Base-by-base conservation (phyloP, 2,329 filamentous ascomycete species). In the Xylaria polymorpha region DNA sequence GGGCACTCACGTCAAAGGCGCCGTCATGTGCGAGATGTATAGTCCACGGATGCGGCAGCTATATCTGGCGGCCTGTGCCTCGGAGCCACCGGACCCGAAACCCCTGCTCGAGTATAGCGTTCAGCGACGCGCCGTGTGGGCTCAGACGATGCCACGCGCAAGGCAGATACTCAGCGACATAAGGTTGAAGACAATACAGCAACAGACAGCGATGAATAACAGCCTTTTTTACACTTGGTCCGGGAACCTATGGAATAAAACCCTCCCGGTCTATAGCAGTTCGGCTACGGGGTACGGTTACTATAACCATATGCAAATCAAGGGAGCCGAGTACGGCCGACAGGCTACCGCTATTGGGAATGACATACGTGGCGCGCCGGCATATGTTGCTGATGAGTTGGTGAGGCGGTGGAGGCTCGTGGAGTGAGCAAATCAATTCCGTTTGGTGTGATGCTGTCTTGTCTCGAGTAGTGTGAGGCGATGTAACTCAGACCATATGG, bases 11-110 rank as follows among this genome's bases (percentile, higher is more conserved):
- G 53, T 64, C 35, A 18, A 35, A 39, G 53, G 37, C 18, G 15
- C 18, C 25, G 41, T 68, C 58, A 71, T 71, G 68, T 71, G 68
- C 25, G 65, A 68, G 51, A 71, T 71, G 68, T 71, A 71, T 22
- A 71, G 68, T 25, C 53, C 41, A 14, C 66, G 66, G 3, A 71
- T 71, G 68, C 62, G 66, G 6, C 48, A 59, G 15, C 39, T 66
- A 14, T 70, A 70, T 48, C 61, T 70, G 1, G 58, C 37, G 15
- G 51, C 65, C 18, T 68, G 68, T 35, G 39, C 61, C 29, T 58
- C 57, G 8, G 51, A 62, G 1, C 68, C 65, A 1, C 61, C 61
- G 1, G 58, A 71, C 35, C 61, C 61, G 58, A 60, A n/a, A 22
- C 35, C 61, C 41, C 66, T 68, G 4, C 66, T 71, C 44, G 48